Evolutionary conservation across 2,329 filamentous ascomycete genomes (phyloP), one percentile per base, ranked within the genome.

Genomic region (Neoscytalidium dimidiatum): DNA sequence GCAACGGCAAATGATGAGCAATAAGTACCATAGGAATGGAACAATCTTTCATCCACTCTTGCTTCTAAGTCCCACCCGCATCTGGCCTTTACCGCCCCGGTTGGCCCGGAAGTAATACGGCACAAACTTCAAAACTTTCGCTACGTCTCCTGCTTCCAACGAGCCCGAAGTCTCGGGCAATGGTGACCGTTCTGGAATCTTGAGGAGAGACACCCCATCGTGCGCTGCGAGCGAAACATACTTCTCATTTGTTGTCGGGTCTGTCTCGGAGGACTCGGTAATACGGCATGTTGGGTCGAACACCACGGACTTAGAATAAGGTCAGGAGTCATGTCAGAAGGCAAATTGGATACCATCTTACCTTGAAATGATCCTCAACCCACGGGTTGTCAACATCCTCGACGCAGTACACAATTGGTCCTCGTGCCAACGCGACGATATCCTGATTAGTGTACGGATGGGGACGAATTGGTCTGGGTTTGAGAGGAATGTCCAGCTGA

Each of bases 341-440:
- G 1, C 11, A 33, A 13, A 43, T 14, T 9, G 26, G 28, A 26
- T 5, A n/a, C 33, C 9, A 29, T 21, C 58, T 17, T 17, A 46
- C 58, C 58, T 82, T 85, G 77, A 86, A 86, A 71, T 88, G 85
- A 68, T 86, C 80, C 1, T 76, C 69, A 58, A 84, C 85, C 83
- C 84, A 86, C 0, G 74, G 38, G 64, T 88, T 86, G 68, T 88
- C 86, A 6, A 79, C 69, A 64, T 88, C 86, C 69, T 89, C 87
- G 3, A 84, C 80, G 65, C 86, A 89, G 72, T 88, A 89, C 4
- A 88, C 76, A 5, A 89, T 70, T 0, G 86, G 86, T 0, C 87
- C 87, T 3, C 86, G 80, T 2, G 82, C 84, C 6, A 88, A 72
- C 1, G 82, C 79, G 41, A 86, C 68, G 2, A 83, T 85, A n/a